Percentiles rank a stretch among this genome's conserved stretches.
These are phyloP conservation scores for Coemansia sp. DNA, from an alignment of 192 early-diverging fungal species.

Conservation along the genomic window DNA sequence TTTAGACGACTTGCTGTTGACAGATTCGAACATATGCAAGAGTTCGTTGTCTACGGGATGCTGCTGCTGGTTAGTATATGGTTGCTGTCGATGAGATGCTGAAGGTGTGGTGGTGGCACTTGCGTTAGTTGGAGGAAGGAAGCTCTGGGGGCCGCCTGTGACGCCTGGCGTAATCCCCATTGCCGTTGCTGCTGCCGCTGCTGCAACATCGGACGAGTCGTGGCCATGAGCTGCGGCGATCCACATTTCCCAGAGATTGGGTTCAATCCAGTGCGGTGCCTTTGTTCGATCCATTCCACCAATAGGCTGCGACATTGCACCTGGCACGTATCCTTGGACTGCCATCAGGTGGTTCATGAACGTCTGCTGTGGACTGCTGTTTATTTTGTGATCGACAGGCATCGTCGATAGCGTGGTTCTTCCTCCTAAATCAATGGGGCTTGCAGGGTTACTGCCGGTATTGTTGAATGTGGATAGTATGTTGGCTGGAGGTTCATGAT, in stretches of 20 bases:
- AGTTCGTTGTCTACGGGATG: constrained; percentile 36
- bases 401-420: constrained; percentile 22
- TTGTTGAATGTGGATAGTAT: constrained; percentile 1
- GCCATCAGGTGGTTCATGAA: constrained; percentile 3
- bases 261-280: constrained; percentile 52
- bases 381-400: constrained; percentile 1
- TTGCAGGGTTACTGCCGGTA: constrained; percentile 33
- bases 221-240: constrained; percentile 53
- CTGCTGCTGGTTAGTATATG: constrained; percentile 18
- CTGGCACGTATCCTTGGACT: background rate
- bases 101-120: background rate
- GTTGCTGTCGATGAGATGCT: background rate
- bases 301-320: background rate
- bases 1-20: constrained; percentile 17
- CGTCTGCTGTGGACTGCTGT: constrained; percentile 3
- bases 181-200: constrained; percentile 38
- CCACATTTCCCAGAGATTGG: constrained; percentile 39
- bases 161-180: constrained; percentile 55
- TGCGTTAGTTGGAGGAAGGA: background rate
- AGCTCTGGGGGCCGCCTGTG: constrained; percentile 29
- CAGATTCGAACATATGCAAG: constrained; percentile 44
- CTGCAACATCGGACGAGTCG: constrained; percentile 14
- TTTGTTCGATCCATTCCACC: constrained; percentile 10
- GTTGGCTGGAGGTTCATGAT: background rate
- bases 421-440: constrained; percentile 38